Percentiles rank a stretch among this genome's conserved stretches.
Conservation (phyloP, 129 eudicot genomes). For the Lonicera japonica region DNA sequence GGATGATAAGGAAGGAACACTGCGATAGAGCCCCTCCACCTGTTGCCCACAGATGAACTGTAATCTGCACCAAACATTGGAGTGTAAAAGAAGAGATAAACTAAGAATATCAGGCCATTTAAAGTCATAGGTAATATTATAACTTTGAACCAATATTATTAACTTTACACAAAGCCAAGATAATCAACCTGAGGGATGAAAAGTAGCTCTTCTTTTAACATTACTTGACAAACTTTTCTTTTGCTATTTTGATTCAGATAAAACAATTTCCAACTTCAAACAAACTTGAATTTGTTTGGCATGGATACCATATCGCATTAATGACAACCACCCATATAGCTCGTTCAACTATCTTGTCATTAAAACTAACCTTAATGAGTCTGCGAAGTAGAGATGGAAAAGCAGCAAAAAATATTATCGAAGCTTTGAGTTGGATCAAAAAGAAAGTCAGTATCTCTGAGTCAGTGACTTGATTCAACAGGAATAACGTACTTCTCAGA, state of each 20-base stretch:
- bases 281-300: no score
- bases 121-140: no score
- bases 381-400: slow-evolving; percentile 66
- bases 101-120: no score
- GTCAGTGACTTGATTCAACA: slow-evolving; percentile 79
- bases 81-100: neutral
- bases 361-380: slow-evolving; percentile 67
- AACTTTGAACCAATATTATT: neutral
- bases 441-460: slow-evolving; percentile 55
- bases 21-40: slow-evolving; percentile 58
- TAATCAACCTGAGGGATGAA: no score
- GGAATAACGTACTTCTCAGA: slow-evolving; percentile 68
- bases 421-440: slow-evolving; percentile 54
- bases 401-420: slow-evolving; percentile 66
- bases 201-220: no score
- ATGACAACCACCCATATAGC: neutral
- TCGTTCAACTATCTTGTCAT: neutral
- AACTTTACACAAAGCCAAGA: no score
- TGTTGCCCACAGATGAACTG: slow-evolving; percentile 87
- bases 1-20: slow-evolving; percentile 53
- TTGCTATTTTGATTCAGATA: no score
- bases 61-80: slow-evolving; percentile 42
- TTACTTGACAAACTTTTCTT: no score
- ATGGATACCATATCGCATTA: no score
- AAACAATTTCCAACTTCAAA: no score